A percentile compares a stretch with the other conserved stretches of the same genome.
Evolutionary conservation across 1,284 basidiomycete genomes (phyloP).

Genomic region (Sparassis latifolia): DNA sequence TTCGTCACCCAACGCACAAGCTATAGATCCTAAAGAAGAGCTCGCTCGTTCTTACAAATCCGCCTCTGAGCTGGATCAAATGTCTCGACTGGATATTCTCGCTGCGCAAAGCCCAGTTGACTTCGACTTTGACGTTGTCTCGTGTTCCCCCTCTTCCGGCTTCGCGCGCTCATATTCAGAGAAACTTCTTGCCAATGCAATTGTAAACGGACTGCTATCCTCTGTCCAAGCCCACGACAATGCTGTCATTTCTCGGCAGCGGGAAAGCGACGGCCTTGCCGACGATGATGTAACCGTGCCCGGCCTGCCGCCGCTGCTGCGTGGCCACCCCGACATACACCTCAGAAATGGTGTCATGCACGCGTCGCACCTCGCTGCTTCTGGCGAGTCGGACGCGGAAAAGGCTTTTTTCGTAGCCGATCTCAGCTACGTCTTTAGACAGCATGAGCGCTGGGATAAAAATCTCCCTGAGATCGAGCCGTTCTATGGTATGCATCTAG

Average conservation of each 20-base stretch:
- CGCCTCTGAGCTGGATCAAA: slow-evolving; percentile 22
- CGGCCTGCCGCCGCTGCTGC: slow-evolving; percentile 56
- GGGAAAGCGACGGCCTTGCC: slow-evolving; percentile 16
- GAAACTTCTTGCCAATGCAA: slow-evolving; percentile 27
- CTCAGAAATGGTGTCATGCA: slow-evolving; percentile 68
- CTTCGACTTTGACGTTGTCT: slow-evolving; percentile 30
- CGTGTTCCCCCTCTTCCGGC: slow-evolving; percentile 26
- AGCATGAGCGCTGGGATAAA: slow-evolving; percentile 81
- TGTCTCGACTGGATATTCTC: slow-evolving; percentile 60
- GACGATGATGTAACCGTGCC: slow-evolving; percentile 44
- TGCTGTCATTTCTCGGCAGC: slow-evolving; percentile 1
- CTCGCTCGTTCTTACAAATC: slow-evolving; percentile 10
- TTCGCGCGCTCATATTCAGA: slow-evolving; percentile 28
- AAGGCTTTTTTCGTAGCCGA: slow-evolving; percentile 96
- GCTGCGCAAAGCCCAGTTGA: slow-evolving; percentile 42
- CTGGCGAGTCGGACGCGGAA: slow-evolving; percentile 70
- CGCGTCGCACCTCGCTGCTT: slow-evolving; percentile 44
- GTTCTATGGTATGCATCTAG: slow-evolving; percentile 67
- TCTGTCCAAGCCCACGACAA: slow-evolving; percentile 21
- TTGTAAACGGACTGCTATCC: slow-evolving; percentile 28
- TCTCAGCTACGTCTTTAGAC: slow-evolving; percentile 82
- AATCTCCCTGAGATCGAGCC: slow-evolving; percentile 85
- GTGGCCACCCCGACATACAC: slow-evolving; percentile 66
- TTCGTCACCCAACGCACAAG: neutral
- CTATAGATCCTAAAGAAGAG: slow-evolving; percentile 16